Base-by-base conservation (phyloP, 2,329 filamentous ascomycete species). In the Coniochaeta pulveracea region DNA sequence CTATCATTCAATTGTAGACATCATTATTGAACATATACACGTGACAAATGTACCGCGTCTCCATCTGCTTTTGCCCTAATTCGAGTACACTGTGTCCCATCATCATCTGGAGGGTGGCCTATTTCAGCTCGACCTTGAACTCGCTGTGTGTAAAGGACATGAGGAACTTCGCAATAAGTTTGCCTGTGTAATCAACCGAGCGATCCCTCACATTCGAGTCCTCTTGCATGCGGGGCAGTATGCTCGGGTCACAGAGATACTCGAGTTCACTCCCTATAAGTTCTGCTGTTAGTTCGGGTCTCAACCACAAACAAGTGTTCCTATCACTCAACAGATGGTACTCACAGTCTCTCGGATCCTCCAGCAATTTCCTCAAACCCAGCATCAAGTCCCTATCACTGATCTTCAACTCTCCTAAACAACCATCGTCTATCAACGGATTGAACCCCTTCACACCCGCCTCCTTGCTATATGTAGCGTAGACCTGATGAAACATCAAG, bases 401-500 rank as follows among this genome's bases (percentile, higher is more conserved):
- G 21, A 42, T 46, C 40, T 72, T 68, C 33, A 72, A 49, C 37
- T 69, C 65, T 4, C 48, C 58, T 23, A 57, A 47, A 33, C 58
- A 55, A 25, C 48, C 48, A 28, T 55, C 49, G 42, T 72, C 67
- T 6, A 64, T 41, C n/a, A 75, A 48, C 12, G 70, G 70, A 43
- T 74, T 75, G 45, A 72, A 75, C 31, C 68, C 56, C 48, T 57
- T 65, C 6, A 58, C 48, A 26, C 60, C 59, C 4, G 57, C 56
- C 40, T 72, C 66, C 41, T 57, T 57, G 35, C 56, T 60, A 46
- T 72, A 66, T 14, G 70, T 74, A 55, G 72, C 68, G 44, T 72
- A 75, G 36, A 72, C 59, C 45, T 72, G 62, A 48, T 75, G 70
- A 47, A 75, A 75, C 50, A 72, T 69, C 40, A 68, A 71, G 4